These are phyloP conservation scores for Gloeopeniophorella convolvens DNA, from an alignment of 768 basidiomycete genomes.

Conservation along the genomic window DNA sequence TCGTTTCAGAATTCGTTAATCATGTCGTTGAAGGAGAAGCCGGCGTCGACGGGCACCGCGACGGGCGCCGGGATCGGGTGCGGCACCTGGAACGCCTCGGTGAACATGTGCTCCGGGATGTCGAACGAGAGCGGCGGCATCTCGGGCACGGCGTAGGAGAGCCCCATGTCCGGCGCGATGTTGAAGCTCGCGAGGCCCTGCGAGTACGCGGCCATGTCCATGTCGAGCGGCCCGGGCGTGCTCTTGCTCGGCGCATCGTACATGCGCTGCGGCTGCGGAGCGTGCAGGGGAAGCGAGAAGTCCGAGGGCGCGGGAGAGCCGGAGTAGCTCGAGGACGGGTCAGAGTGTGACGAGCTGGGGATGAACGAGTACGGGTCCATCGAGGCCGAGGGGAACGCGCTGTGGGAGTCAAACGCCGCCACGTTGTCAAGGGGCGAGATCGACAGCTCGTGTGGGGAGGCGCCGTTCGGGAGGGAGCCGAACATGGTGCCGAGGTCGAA, in stretches of 20 bases:
- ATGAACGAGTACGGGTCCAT: neutral
- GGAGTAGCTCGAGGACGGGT: conserved; percentile 19
- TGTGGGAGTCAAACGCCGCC: neutral
- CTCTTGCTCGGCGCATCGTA: conserved; percentile 1
- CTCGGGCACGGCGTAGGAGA: conserved; percentile 11
- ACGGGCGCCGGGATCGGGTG: conserved; percentile 8
- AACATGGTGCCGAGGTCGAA: conserved; percentile 16
- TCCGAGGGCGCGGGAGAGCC: conserved; percentile 20
- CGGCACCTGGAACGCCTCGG: conserved; percentile 9
- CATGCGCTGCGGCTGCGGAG: conserved; percentile 14
- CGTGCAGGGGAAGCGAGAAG: conserved; percentile 17
- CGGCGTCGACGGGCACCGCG: conserved; percentile 3
- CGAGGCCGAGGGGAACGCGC: neutral
- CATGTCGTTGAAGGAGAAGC: conserved; percentile 20
- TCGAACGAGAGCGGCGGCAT: conserved; percentile 14
- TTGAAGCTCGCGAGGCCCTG: conserved; percentile 17
- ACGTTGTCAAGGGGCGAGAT: conserved; percentile 20
- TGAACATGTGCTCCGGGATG: conserved; percentile 9
- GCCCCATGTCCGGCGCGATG: conserved; percentile 18
- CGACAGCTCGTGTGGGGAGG: conserved; percentile 7
- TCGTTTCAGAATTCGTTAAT: conserved; percentile 19
- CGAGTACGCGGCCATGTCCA: conserved; percentile 14
- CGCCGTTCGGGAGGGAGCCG: conserved; percentile 6
- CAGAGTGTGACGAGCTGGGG: conserved; percentile 6
- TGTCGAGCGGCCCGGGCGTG: neutral